Evolutionary conservation across 2,329 filamentous ascomycete species (phyloP).

Genomic region (Aspergillus ibericus): DNA sequence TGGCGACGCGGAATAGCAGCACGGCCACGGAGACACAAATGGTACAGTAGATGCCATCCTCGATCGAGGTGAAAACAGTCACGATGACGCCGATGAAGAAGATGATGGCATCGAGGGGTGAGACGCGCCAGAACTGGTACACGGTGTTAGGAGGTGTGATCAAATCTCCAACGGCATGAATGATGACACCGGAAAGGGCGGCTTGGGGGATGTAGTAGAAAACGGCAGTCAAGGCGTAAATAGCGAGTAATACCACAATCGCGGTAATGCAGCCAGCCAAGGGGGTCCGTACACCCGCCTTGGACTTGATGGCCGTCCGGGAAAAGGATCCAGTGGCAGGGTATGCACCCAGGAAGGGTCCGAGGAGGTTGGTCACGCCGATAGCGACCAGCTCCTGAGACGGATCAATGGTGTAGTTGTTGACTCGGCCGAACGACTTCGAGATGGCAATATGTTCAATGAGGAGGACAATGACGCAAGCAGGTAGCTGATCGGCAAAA

Average conservation of each 20-base stretch:
- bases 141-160: conserved; percentile 88
- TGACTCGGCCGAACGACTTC: conserved; percentile 92
- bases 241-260: conserved; percentile 78
- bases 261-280: conserved; percentile 88
- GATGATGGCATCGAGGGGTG: conserved; percentile 83
- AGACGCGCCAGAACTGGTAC: conserved; percentile 94
- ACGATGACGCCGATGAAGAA: conserved; percentile 93
- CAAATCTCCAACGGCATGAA: conserved; percentile 90
- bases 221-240: conserved; percentile 82
- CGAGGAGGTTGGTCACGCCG: conserved; percentile 83
- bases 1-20: conserved; percentile 78
- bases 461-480: conserved; percentile 86
- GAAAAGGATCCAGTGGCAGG: conserved; percentile 95
- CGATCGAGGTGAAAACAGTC: conserved; percentile 83
- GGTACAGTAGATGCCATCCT: conserved; percentile 88
- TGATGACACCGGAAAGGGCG: conserved; percentile 82
- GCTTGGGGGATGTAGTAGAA: conserved; percentile 93
- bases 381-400: conserved; percentile 96
- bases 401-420: conserved; percentile 94
- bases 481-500: conserved; percentile 73
- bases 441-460: conserved; percentile 97
- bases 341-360: conserved; percentile 88
- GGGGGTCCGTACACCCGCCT: conserved; percentile 89
- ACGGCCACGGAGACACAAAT: conserved; percentile 74
- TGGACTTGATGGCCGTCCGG: conserved; percentile 94